Base-by-base conservation (phyloP, 495 filamentous ascomycete species). In the Hypoxylon fragiforme region DNA sequence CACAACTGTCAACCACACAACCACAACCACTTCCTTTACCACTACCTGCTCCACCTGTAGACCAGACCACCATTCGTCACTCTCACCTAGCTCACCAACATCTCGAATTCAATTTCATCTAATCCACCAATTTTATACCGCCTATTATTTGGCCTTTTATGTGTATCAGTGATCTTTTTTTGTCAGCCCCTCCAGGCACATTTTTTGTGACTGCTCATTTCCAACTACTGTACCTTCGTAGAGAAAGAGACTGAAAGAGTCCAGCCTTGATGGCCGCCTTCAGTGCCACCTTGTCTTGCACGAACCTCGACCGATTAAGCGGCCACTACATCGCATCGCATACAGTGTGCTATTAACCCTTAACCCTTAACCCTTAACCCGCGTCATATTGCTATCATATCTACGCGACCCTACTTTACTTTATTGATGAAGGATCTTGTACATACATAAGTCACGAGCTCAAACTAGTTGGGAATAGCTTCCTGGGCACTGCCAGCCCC, bases 401-500 rank as follows among this genome's bases (percentile, higher is more conserved):
- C 11, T 31, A 30, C 38, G 24, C 30, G 52, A 42, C 8, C 16
- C 51, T 15, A 14, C 21, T 14, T 57, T 14, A 50, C 21, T 14
- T 57, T 14, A 50, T 44, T 43, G 42, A 51, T 46, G n/a, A 36
- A 42, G 45, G 57, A 49, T 41, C 31, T 43, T 41, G 55, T 53
- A 50, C 62, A 39, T 50, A 57, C n/a, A n/a, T n/a, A n/a, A n/a
- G n/a, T n/a, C n/a, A n/a, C n/a, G n/a, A 37, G 47, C 34, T 39
- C 48, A 30, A 2, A 20, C 51, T 40, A 42, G 44, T 41, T 60
- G 57, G 50, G 57, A 52, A 62, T 56, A 52, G 43, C 58, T 56
- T 61, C 58, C 42, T 30, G 45, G 42, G 24, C 55, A 46, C 40
- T 47, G 52, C 52, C 39, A 42, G 51, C 58, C 52, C 52, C 58